A percentile compares a stretch with the other conserved stretches of the same genome.
Conservation (phyloP, 768 basidiomycete genomes). For the Lentinus tigrinus region DNA sequence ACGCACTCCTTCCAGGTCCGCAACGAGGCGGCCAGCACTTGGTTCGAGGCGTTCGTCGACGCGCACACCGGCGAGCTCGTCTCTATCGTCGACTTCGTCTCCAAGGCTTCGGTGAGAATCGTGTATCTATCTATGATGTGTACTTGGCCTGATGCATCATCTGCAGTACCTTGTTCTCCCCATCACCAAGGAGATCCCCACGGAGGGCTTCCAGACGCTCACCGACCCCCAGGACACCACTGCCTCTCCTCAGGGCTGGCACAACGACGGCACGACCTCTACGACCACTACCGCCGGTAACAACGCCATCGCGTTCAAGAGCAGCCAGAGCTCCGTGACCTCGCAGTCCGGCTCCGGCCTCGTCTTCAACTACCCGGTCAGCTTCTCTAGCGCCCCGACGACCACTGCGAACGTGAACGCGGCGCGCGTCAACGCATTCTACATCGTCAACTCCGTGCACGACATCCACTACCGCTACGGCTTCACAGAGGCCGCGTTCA, state of each 20-base stretch:
- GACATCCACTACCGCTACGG: conserved; percentile 53
- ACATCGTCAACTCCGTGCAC: conserved; percentile 60
- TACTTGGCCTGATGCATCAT: background rate
- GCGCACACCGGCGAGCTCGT: conserved; percentile 52
- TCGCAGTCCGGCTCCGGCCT: conserved; percentile 37
- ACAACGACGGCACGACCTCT: conserved; percentile 37
- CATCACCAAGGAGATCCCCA: conserved; percentile 46
- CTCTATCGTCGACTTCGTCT: conserved; percentile 51
- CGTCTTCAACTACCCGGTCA: conserved; percentile 41
- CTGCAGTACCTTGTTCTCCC: conserved; percentile 48
- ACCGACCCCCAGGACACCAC: conserved; percentile 51
- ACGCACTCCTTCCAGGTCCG: conserved; percentile 43
- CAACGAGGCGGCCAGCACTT: conserved; percentile 41
- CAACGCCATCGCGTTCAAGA: conserved; percentile 37
- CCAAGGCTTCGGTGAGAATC: conserved; percentile 40
- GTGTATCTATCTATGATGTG: background rate
- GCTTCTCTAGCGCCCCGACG: conserved; percentile 36
- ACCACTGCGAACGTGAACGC: conserved; percentile 49
- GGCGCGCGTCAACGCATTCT: conserved; percentile 57
- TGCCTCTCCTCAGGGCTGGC: conserved; percentile 60
- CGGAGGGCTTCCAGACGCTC: conserved; percentile 49
- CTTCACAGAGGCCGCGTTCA: conserved; percentile 58
- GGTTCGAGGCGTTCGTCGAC: conserved; percentile 60
- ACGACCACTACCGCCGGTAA: conserved; percentile 35
- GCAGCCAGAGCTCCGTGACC: conserved; percentile 28